These are phyloP conservation scores for Soucietia sequanensis DNA, from an alignment of 805 yeast species.

Conservation along the genomic window DNA sequence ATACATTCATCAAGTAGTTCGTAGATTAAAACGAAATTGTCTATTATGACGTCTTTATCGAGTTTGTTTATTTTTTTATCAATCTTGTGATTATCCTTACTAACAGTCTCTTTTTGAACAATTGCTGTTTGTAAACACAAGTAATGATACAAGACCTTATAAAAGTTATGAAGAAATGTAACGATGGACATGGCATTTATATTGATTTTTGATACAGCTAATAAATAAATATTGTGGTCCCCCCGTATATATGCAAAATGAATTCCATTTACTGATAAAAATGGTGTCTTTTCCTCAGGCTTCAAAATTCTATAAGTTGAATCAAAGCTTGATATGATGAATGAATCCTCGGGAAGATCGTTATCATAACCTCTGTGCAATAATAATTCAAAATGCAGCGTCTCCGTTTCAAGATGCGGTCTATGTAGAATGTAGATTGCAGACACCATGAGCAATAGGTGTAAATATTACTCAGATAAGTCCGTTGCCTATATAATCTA, in stretches of 20 bases:
- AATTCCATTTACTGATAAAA: conserved; percentile 47
- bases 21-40: conserved; percentile 71
- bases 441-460: conserved; percentile 36
- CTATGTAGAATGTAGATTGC: conserved; percentile 37
- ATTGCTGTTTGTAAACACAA: conserved; percentile 11
- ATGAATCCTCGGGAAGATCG: conserved; percentile 23
- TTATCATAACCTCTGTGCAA: conserved; percentile 34
- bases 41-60: conserved; percentile 60
- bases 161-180: conserved; percentile 49
- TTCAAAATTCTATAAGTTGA: conserved; percentile 15
- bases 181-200: conserved; percentile 58
- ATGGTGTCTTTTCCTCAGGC: conserved; percentile 36
- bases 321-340: conserved; percentile 25
- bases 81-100: background rate
- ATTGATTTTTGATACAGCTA: conserved; percentile 45
- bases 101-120: background rate
- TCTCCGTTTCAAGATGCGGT: conserved; percentile 25
- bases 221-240: conserved; percentile 42
- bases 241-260: conserved; percentile 52
- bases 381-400: conserved; percentile 29
- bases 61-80: conserved; percentile 33
- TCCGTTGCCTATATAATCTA: too few relatives aligned
- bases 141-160: conserved; percentile 27
- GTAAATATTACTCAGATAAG: too few relatives aligned
- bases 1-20: conserved; percentile 87